Evolutionary conservation across 2,329 filamentous ascomycete genomes (phyloP), one percentile per base, ranked within the genome.

Genomic region (Fusarium virguliforme): DNA sequence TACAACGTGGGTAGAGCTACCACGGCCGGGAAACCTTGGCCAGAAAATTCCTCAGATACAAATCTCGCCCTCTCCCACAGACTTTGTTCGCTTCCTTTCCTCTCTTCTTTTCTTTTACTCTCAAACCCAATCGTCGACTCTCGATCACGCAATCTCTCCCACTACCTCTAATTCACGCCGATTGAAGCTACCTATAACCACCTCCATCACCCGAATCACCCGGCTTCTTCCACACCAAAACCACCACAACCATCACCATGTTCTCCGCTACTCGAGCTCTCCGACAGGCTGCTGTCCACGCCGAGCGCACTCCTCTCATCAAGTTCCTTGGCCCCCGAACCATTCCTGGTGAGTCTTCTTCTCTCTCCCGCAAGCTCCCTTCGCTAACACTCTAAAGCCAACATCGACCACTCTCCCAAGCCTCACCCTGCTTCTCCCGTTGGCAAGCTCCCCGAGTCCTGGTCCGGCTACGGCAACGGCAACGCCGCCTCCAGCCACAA

Each of bases 371-470:
- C 46, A 24, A 30, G 13, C 30, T 56, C 26, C 30, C 57, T 38
- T n/a, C 58, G 62, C 75, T 76, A 71, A 76, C 68, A 58, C 34
- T 30, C 28, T 62, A n/a, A 82, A 94, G 92, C 90, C 75, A 82
- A 85, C 64, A 78, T 94, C 78, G 92, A 94, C 85, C 92, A 94
- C 86, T 86, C 90, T 50, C 91, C 92, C 68, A 87, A 90, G 74
- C 88, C 89, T 74, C 92, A 94, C 85, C 92, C 92, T 40, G 91
- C 90, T 66, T 90, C 91, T 30, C 91, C 92, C 48, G 86, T 85
- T 37, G 84, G 89, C 76, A 82, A 85, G 35, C 90, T 94, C 26
- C 92, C 92, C 43, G 76, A 83, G 62, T 80, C 80, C 77, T 88
- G 87, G 75, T 76, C 80, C 69, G 78, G 75, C 74, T 79, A 76